Conservation (phyloP, 1,139 yeast genomes). For the Taphrina deformans region DNA sequence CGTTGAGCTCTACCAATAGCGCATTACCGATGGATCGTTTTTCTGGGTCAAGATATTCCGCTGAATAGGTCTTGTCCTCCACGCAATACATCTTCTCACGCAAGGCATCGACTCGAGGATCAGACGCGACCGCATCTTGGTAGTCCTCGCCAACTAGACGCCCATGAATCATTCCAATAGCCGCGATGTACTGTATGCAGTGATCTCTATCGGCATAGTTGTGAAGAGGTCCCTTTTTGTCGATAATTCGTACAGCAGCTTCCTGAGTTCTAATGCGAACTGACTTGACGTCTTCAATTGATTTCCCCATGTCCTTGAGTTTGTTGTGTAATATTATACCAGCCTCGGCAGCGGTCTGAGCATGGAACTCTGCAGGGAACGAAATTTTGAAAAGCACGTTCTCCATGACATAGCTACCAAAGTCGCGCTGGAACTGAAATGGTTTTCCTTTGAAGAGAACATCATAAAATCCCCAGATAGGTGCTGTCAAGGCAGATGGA, state of each 20-base stretch:
- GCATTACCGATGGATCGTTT: slow-evolving; percentile 62
- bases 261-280: slow-evolving; percentile 59
- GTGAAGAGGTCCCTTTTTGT: slow-evolving; percentile 59
- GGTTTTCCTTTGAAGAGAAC: slow-evolving; percentile 57
- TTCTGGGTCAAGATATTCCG: slow-evolving; percentile 58
- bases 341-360: slow-evolving; percentile 65
- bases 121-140: slow-evolving; percentile 54
- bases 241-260: slow-evolving; percentile 60
- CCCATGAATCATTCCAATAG: slow-evolving; percentile 57
- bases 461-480: slow-evolving; percentile 63
- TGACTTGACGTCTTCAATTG: slow-evolving; percentile 53
- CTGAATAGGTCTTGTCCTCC: slow-evolving; percentile 53
- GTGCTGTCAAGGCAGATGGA: slow-evolving; percentile 59
- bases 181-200: slow-evolving; percentile 63
- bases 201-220: slow-evolving; percentile 66
- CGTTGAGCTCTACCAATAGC: slow-evolving; percentile 53
- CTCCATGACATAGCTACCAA: slow-evolving; percentile 64
- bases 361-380: slow-evolving; percentile 67
- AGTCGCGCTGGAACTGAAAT: slow-evolving; percentile 56
- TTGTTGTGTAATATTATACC: slow-evolving; percentile 51
- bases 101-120: slow-evolving; percentile 55
- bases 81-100: slow-evolving; percentile 58
- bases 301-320: slow-evolving; percentile 49
- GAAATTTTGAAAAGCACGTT: slow-evolving; percentile 61
- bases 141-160: slow-evolving; percentile 60